These are phyloP conservation scores for Cardamine chenopodiifolia DNA, from an alignment of 345 rosid species.

Conservation along the genomic window DNA sequence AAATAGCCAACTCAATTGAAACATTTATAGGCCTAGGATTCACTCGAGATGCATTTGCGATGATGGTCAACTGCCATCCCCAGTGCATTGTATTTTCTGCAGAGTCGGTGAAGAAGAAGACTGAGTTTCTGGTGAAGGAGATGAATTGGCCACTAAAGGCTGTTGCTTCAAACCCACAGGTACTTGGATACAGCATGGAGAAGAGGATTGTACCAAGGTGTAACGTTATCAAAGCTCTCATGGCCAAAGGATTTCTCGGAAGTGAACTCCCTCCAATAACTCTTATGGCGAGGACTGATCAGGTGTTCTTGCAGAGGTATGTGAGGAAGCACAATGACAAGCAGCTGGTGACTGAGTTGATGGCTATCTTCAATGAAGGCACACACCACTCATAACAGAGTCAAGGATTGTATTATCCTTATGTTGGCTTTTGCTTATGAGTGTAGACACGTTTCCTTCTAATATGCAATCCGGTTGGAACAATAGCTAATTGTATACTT, in stretches of 20 bases:
- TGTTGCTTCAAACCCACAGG: background rate
- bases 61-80: background rate
- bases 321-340: background rate
- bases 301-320: background rate
- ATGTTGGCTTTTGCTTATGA: no score
- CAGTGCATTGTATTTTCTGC: background rate
- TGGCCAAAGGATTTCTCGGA: constrained; percentile 21
- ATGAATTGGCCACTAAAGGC: constrained; percentile 9
- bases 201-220: constrained; percentile 46
- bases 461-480: no score
- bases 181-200: constrained; percentile 33
- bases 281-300: background rate
- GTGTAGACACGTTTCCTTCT: no score
- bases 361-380: background rate
- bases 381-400: no score
- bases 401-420: no score
- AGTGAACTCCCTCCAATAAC: background rate
- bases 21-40: constrained; percentile 6
- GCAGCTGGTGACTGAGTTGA: background rate
- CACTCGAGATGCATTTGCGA: background rate
- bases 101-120: background rate
- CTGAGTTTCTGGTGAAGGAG: constrained; percentile 39
- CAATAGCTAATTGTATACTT: no score
- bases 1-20: background rate
- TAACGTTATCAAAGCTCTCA: constrained; percentile 30